phyloP scores from a whole-genome alignment of 169 alveolate genomes.

The Perkinsus marinus region DNA sequence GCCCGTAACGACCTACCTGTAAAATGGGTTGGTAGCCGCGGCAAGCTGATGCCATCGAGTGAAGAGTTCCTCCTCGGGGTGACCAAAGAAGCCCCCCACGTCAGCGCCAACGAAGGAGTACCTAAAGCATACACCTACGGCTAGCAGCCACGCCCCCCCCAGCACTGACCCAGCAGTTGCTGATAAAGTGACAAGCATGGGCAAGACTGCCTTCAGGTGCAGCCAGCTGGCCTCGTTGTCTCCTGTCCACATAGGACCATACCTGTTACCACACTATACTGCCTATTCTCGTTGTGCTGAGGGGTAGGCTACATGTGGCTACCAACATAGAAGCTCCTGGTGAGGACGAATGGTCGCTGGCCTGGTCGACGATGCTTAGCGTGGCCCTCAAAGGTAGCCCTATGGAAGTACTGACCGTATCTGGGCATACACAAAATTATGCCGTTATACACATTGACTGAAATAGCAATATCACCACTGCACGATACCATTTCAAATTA shows the following conservation, averaged over 20 bases:
- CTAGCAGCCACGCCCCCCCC: no score
- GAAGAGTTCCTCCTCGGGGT: not conserved
- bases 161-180: not conserved
- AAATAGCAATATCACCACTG: no score
- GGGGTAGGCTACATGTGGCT: not conserved
- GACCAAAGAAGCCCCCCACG: not conserved
- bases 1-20: not conserved
- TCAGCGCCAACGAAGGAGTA: not conserved
- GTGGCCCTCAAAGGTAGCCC: not conserved
- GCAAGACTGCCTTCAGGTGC: not conserved
- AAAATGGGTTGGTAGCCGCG: not conserved
- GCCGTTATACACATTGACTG: no score
- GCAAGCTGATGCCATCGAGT: not conserved
- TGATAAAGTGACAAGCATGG: not conserved
- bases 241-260: not conserved
- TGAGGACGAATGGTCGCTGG: not conserved
- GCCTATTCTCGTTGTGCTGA: no score
- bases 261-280: not conserved
- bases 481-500: no score
- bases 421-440: not conserved
- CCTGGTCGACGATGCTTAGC: not conserved
- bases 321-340: not conserved
- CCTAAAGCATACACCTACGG: not conserved
- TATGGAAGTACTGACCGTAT: not conserved
- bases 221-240: not conserved